Conservation (phyloP, 2,329 filamentous ascomycete species). For the Aspergillus puulaauensis region DNA sequence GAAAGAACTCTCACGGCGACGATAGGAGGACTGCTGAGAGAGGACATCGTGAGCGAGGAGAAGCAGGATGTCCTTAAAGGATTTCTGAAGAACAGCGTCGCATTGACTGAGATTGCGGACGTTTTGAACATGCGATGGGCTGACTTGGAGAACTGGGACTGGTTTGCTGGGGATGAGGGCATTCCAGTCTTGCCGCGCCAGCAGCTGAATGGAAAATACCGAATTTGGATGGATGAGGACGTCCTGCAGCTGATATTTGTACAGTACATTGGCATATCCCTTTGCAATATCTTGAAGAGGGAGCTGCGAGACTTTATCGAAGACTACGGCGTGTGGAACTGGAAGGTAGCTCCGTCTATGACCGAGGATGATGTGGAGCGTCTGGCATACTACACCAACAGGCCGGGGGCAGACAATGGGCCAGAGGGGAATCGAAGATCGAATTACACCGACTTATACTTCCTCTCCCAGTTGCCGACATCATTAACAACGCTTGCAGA, state of each 20-base stretch:
- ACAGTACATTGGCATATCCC: slow-evolving; percentile 42
- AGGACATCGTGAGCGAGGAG: slow-evolving; percentile 45
- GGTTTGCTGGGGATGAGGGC: slow-evolving; percentile 41
- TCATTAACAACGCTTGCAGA: slow-evolving; percentile 21
- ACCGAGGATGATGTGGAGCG: slow-evolving; percentile 25
- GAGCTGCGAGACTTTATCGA: slow-evolving; percentile 15
- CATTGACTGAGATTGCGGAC: slow-evolving; percentile 44
- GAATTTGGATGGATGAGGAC: slow-evolving; percentile 50
- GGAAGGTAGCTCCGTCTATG: slow-evolving; percentile 5
- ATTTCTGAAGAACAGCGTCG: slow-evolving; percentile 40
- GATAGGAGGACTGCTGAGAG: slow-evolving; percentile 41
- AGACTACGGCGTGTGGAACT: slow-evolving; percentile 13
- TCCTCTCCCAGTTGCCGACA: slow-evolving; percentile 35
- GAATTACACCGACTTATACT: slow-evolving; percentile 31
- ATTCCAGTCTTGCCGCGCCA: slow-evolving; percentile 45
- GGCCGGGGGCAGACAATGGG: background rate
- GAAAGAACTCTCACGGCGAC: slow-evolving; percentile 29
- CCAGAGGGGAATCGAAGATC: slow-evolving; percentile 13
- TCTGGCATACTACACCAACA: slow-evolving; percentile 25
- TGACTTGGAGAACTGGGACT: slow-evolving; percentile 44
- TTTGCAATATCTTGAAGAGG: slow-evolving; percentile 30
- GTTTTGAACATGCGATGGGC: slow-evolving; percentile 46
- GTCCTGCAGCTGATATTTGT: slow-evolving; percentile 48
- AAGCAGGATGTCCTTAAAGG: slow-evolving; percentile 42
- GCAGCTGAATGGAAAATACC: slow-evolving; percentile 47